These are phyloP conservation scores for Candida khao-thaluensis DNA, from an alignment of 805 yeast genomes.

Conservation along the genomic window DNA sequence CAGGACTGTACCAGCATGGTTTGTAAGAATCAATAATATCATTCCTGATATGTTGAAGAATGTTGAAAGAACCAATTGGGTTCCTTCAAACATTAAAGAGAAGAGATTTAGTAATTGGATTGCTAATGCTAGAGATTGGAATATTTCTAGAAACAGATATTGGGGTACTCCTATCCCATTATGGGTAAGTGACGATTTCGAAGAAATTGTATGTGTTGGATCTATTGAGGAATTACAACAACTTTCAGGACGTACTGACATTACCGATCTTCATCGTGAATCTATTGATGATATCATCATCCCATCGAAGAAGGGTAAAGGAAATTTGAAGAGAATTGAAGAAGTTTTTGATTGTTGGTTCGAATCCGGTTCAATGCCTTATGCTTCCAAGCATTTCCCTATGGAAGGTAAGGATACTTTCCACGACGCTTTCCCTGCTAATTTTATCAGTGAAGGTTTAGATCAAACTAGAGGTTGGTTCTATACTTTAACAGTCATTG, in stretches of 20 bases:
- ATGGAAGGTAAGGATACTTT: constrained; percentile 80
- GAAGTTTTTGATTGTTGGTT: constrained; percentile 99
- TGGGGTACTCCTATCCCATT: constrained; percentile 99
- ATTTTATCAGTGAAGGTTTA: constrained; percentile 96
- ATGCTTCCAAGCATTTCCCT: constrained; percentile 95
- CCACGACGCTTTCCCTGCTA: constrained; percentile 83
- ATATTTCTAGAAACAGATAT: constrained; percentile 94
- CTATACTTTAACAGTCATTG: constrained; percentile 92
- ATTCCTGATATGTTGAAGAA: constrained; percentile 87
- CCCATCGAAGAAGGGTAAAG: constrained; percentile 89
- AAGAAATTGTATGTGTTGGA: constrained; percentile 92
- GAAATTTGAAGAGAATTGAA: constrained; percentile 82
- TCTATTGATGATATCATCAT: constrained; percentile 87
- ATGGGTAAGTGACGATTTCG: constrained; percentile 93
- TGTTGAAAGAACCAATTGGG: constrained; percentile 90
- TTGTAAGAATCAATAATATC: constrained; percentile 82
- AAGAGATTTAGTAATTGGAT: constrained; percentile 98
- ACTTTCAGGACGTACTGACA: constrained; percentile 76
- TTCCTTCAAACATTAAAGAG: constrained; percentile 84
- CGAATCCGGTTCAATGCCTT: constrained; percentile 99
- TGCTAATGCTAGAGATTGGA: constrained; percentile 99
- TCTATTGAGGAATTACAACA: constrained; percentile 83
- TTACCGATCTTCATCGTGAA: constrained; percentile 93
- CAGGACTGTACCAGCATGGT: constrained; percentile 98
- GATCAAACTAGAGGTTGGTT: constrained; percentile 99